Base-by-base conservation (phyloP, 768 basidiomycete species). In the Thelephora ganbajun region DNA sequence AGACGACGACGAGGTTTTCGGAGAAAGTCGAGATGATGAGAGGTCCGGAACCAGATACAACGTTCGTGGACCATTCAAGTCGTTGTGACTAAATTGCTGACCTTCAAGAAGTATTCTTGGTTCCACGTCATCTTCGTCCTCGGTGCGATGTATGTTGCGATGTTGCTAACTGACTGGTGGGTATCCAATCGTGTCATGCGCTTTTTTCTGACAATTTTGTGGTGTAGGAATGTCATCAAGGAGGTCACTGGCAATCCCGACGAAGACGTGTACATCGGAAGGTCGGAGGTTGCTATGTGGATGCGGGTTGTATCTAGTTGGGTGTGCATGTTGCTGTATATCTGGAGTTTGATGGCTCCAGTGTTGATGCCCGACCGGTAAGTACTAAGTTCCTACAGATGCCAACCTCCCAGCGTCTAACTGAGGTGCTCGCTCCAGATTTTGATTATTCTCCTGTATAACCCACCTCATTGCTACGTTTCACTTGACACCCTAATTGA, bases 221-320 rank as follows among this genome's bases (percentile, higher is more conserved):
- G 50, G 12, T n/a, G 2, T 49, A 87, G 85, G 83, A 88, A 89
- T 54, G 70, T 87, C 39, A 77, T 86, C 19, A 77, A 75, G 54
- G 62, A 71, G 12, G 62, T 51, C 33, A 43, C 61, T 35, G 69
- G 69, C 6, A 62, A 78, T 51, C 72, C 77, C n/a, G 71, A 77
- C 47, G 67, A 75, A 37, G 78, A 84, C 51, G 82, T 97, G 35
- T 88, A 90, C 62, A 98, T 98, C 43, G 96, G 96, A 14, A 80
- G 92, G 34, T 93, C 90, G 4, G 88, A 92, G 61, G 83, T 86
- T 7, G 92, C 96, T 2, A 98, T 99, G 94, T 99, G 96, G 96
- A 97, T 97, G 89, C 72, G 96, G 3, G 77, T 98, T 30, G 86
- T 98, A 42, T 92, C 89, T 26, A 87, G 87, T 53, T 99, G 94